Conservation (phyloP, 768 basidiomycete species). For the Boletus eberwhitei region DNA sequence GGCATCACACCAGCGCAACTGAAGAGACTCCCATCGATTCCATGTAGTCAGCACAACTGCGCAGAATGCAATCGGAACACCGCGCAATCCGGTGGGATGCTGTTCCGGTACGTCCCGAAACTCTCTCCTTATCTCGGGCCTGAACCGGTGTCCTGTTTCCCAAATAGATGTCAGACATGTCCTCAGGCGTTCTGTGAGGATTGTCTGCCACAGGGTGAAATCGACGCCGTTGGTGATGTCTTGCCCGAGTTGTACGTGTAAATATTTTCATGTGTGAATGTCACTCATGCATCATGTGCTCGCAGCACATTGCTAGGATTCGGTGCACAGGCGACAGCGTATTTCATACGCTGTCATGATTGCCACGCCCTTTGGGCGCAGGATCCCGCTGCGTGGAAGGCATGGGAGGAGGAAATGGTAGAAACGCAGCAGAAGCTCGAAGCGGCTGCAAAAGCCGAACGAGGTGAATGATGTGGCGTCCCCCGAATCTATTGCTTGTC, state of each 20-base stretch:
- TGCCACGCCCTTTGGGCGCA: constrained; percentile 39
- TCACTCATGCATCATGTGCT: constrained; percentile 10
- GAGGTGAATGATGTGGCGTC: background rate
- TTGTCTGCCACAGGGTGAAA: constrained; percentile 49
- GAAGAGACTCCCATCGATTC: constrained; percentile 22
- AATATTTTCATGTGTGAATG: background rate
- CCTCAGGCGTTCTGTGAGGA: constrained; percentile 60
- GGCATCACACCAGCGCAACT: constrained; percentile 36
- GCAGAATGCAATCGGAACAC: constrained; percentile 42
- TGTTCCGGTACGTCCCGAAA: constrained; percentile 45
- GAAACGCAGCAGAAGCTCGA: constrained; percentile 37
- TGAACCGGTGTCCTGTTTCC: background rate
- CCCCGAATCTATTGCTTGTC: background rate
- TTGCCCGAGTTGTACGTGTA: constrained; percentile 55
- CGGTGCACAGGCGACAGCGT: constrained; percentile 35
- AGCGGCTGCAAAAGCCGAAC: background rate
- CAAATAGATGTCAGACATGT: constrained; percentile 54
- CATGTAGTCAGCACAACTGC: constrained; percentile 54
- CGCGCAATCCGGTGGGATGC: constrained; percentile 50
- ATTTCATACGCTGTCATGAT: constrained; percentile 50
- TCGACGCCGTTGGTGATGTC: constrained; percentile 50
- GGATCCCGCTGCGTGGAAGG: constrained; percentile 36
- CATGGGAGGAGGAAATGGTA: constrained; percentile 43
- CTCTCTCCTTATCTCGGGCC: background rate
- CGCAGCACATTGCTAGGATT: constrained; percentile 41